Evolutionary conservation across 2,329 filamentous ascomycete species (phyloP).

Genomic region (Exutisphaerella laricina): DNA sequence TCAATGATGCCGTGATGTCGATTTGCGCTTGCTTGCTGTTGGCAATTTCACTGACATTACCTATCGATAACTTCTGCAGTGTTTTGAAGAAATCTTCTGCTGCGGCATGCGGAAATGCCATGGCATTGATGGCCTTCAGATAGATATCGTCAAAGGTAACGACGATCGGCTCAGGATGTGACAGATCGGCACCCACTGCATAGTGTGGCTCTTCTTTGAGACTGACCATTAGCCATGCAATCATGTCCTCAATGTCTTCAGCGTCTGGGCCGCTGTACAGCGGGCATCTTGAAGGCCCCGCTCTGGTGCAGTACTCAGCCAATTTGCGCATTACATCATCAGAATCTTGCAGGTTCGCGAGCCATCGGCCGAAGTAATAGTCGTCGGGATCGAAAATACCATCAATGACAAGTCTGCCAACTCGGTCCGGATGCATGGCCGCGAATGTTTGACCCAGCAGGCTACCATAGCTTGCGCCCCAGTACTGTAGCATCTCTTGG

Average conservation of each 20-base stretch:
- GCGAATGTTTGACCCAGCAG: slow-evolving; percentile 33
- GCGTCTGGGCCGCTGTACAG: slow-evolving; percentile 3
- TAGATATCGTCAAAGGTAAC: slow-evolving; percentile 12
- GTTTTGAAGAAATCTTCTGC: slow-evolving; percentile 8
- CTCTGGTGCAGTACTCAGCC: slow-evolving; percentile 5
- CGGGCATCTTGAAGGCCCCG: slow-evolving; percentile 4
- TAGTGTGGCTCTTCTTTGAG: slow-evolving; percentile 5
- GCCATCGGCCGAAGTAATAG: slow-evolving; percentile 1
- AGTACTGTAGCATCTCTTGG: slow-evolving; percentile 4
- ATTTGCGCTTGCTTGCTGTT: slow-evolving; percentile 5
- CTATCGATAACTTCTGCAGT: slow-evolving; percentile 5
- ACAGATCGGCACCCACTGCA: neutral
- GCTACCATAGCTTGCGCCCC: slow-evolving; percentile 1
- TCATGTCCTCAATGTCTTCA: slow-evolving; percentile 3
- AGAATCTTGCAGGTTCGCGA: slow-evolving; percentile 2
- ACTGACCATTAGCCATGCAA: neutral
- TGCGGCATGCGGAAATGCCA: slow-evolving; percentile 6
- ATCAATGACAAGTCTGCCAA: slow-evolving; percentile 37
- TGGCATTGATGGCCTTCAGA: slow-evolving; percentile 7
- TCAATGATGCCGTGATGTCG: slow-evolving; percentile 3
- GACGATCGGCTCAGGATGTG: neutral
- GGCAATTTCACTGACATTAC: slow-evolving; percentile 7
- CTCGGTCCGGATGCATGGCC: slow-evolving; percentile 33
- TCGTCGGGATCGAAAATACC: slow-evolving; percentile 22
- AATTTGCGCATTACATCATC: slow-evolving; percentile 3